phyloP scores from a whole-genome alignment of 1,284 basidiomycete genomes.

The Coniferiporia sulphurascens region DNA sequence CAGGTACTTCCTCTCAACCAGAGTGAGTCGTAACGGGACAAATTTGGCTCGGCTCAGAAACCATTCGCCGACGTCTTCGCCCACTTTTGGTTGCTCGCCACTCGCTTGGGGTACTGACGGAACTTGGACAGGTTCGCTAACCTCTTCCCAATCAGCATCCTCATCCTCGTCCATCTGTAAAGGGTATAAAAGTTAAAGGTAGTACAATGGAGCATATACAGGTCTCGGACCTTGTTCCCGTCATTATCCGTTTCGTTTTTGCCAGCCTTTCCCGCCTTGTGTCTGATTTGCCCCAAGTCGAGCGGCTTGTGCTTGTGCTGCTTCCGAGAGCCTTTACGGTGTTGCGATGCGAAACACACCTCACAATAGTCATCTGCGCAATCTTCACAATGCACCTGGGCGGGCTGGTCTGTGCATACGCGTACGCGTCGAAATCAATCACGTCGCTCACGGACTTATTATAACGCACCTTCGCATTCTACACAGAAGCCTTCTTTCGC shows the following conservation, averaged over 20 bases:
- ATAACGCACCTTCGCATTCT: slow-evolving; percentile 70
- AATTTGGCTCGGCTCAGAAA: slow-evolving; percentile 73
- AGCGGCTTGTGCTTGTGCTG: slow-evolving; percentile 54
- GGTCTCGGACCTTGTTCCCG: slow-evolving; percentile 26
- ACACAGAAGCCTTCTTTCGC: slow-evolving; percentile 65
- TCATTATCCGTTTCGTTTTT: slow-evolving; percentile 20
- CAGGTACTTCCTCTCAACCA: slow-evolving; percentile 71
- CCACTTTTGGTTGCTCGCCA: slow-evolving; percentile 45
- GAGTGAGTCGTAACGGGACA: slow-evolving; percentile 69
- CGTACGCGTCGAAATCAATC: neutral
- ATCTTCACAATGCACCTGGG: slow-evolving; percentile 62
- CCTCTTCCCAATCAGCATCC: slow-evolving; percentile 45
- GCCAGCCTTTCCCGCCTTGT: slow-evolving; percentile 24
- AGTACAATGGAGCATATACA: neutral
- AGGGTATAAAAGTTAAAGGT: slow-evolving; percentile 9
- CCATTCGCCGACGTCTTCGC: slow-evolving; percentile 68
- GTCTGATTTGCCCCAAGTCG: slow-evolving; percentile 24
- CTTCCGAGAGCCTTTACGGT: slow-evolving; percentile 73
- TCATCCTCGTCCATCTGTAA: slow-evolving; percentile 46
- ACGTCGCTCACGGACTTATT: neutral
- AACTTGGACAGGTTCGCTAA: slow-evolving; percentile 29
- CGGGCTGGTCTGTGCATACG: slow-evolving; percentile 57
- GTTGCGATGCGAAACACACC: slow-evolving; percentile 77
- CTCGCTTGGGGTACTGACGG: slow-evolving; percentile 29
- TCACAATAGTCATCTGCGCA: slow-evolving; percentile 73